Evolutionary conservation across 768 basidiomycete genomes (phyloP).

Genomic region (Stropharia rugosoannulata): DNA sequence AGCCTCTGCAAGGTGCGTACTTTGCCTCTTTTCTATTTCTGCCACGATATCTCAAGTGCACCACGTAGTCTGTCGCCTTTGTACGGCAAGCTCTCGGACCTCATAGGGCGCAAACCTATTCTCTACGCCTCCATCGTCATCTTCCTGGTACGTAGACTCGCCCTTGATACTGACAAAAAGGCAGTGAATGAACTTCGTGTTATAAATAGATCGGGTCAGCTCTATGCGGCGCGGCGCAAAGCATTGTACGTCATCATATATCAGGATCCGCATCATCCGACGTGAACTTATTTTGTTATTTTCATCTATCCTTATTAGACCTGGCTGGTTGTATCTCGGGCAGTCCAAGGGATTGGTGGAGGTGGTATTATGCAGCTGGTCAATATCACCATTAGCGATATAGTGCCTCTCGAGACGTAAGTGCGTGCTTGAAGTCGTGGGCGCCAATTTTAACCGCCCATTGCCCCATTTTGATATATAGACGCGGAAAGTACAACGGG

Average conservation of each 20-base stretch:
- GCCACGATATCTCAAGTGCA: background rate
- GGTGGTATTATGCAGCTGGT: constrained; percentile 79
- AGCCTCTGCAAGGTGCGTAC: constrained; percentile 47
- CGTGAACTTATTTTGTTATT: background rate
- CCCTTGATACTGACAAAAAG: background rate
- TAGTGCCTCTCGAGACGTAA: constrained; percentile 77
- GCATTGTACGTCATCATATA: constrained; percentile 40
- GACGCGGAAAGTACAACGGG: constrained; percentile 79
- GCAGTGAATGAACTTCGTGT: background rate
- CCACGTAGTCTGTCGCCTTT: constrained; percentile 56
- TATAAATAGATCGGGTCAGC: constrained; percentile 68
- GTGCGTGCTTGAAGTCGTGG: constrained; percentile 17
- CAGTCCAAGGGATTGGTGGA: constrained; percentile 82
- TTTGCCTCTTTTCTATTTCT: background rate
- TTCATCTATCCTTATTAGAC: constrained; percentile 25
- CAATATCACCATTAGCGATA: constrained; percentile 79
- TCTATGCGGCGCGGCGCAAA: constrained; percentile 79
- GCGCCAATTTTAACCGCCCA: background rate
- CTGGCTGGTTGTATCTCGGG: constrained; percentile 76
- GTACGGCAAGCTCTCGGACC: constrained; percentile 77
- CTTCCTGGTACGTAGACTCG: constrained; percentile 55
- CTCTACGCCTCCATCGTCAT: constrained; percentile 62
- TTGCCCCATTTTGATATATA: constrained; percentile 17
- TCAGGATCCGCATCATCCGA: background rate
- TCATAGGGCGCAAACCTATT: constrained; percentile 60